These are phyloP conservation scores for Chlorella sp. DNA, from an alignment of 139 green algal species.

Conservation along the genomic window DNA sequence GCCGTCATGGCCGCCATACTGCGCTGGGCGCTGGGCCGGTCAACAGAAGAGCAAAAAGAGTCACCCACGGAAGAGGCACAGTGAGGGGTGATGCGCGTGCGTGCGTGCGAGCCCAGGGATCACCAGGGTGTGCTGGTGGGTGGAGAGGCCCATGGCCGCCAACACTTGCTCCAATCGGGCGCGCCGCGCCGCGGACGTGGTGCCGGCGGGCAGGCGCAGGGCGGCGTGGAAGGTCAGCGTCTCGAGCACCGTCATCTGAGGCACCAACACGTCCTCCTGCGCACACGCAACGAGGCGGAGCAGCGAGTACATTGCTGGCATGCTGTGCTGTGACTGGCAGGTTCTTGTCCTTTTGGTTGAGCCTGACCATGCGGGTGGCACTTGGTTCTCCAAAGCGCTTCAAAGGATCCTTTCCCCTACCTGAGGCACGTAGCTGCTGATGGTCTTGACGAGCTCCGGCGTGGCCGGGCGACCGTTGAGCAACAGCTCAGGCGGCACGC, in stretches of 20 bases:
- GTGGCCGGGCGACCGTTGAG: slow-evolving; percentile 17
- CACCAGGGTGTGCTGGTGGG: slow-evolving; percentile 20
- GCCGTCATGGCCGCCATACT: too few relatives aligned
- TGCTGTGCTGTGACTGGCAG: too few relatives aligned
- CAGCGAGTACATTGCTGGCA: too few relatives aligned
- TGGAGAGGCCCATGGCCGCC: slow-evolving; percentile 22
- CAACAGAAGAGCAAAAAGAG: too few relatives aligned
- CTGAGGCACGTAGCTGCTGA: slow-evolving; percentile 38
- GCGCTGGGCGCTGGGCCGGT: too few relatives aligned
- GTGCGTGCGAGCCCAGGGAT: too few relatives aligned
- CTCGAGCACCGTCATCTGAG: slow-evolving; percentile 44
- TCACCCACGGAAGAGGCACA: too few relatives aligned
- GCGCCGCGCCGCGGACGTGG: not conserved
- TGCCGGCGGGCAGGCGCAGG: slow-evolving; percentile 10
- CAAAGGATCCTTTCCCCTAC: slow-evolving; percentile 13
- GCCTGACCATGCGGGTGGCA: too few relatives aligned
- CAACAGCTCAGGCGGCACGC: slow-evolving; percentile 9
- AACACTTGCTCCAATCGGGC: slow-evolving; percentile 12
- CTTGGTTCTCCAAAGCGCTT: too few relatives aligned
- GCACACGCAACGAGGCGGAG: not conserved
- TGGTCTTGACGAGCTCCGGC: slow-evolving; percentile 9
- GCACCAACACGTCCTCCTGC: slow-evolving; percentile 52
- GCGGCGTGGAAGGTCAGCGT: slow-evolving; percentile 20
- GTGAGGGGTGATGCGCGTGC: too few relatives aligned
- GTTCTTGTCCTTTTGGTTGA: too few relatives aligned